These are phyloP conservation scores for Heliocybe sulcata DNA, from an alignment of 1,284 basidiomycete genomes.

Conservation along the genomic window DNA sequence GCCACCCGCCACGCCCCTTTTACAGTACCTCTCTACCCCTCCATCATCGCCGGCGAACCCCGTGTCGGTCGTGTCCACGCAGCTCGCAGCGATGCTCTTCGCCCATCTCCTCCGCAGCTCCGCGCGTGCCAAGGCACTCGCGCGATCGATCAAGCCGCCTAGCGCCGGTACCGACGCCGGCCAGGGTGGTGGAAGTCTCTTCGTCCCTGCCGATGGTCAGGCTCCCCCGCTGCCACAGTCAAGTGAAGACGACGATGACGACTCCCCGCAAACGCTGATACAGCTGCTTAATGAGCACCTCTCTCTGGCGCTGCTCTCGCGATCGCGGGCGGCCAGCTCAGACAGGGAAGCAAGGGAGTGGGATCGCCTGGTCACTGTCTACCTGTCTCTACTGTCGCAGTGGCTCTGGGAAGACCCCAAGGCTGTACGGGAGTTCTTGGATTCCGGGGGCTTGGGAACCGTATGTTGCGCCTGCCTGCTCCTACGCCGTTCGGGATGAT, in stretches of 20 bases:
- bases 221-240: constrained; percentile 21
- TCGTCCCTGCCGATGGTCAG: constrained; percentile 65
- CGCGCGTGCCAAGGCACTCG: constrained; percentile 72
- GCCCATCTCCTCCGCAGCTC: constrained; percentile 62
- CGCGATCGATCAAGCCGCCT: constrained; percentile 57
- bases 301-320: constrained; percentile 60
- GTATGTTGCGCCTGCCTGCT: constrained; percentile 40
- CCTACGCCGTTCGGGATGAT: not conserved
- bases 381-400: constrained; percentile 76
- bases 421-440: constrained; percentile 85
- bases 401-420: constrained; percentile 98
- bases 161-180: constrained; percentile 22
- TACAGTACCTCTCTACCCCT: constrained; percentile 52
- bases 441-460: constrained; percentile 85
- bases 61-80: constrained; percentile 49
- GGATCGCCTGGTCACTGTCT: constrained; percentile 85
- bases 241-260: constrained; percentile 45
- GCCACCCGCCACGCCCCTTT: constrained; percentile 52
- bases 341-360: constrained; percentile 70
- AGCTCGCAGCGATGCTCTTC: constrained; percentile 65
- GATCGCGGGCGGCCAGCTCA: constrained; percentile 63
- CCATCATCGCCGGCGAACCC: constrained; percentile 48
- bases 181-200: constrained; percentile 49
- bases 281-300: constrained; percentile 69
- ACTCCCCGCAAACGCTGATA: constrained; percentile 61